A percentile compares a stretch with the other conserved stretches of the same genome.
These are phyloP conservation scores for Rhizophora apiculata DNA, from an alignment of 345 rosid species.

Conservation along the genomic window DNA sequence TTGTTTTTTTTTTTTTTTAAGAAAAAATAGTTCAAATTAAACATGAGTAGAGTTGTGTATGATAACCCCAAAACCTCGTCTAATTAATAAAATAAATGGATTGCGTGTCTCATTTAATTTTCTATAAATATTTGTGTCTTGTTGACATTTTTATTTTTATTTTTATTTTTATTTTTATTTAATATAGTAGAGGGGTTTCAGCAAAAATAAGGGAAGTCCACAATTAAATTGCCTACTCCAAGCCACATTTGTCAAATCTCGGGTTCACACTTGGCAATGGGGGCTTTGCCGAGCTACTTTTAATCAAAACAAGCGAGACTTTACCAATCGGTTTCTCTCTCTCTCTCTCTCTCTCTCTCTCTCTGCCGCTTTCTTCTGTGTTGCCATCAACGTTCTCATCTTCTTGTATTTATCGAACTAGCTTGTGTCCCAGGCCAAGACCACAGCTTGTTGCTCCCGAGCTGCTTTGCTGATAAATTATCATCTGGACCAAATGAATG, in stretches of 20 bases:
- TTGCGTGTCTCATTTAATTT: too few species aligned
- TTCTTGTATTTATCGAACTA: slow-evolving; percentile 19
- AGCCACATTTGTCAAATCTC: neutral
- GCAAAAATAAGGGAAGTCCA: too few species aligned
- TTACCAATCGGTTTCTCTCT: neutral
- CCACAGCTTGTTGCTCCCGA: neutral
- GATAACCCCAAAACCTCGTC: too few species aligned
- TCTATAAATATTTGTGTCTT: too few species aligned
- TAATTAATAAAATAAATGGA: too few species aligned
- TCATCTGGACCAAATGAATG: slow-evolving; percentile 19
- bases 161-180: too few species aligned
- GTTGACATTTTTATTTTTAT: too few species aligned
- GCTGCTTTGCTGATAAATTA: slow-evolving; percentile 8
- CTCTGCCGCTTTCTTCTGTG: neutral
- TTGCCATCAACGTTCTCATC: neutral
- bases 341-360: neutral
- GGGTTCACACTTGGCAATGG: neutral
- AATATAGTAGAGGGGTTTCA: neutral
- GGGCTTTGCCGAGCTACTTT: too few species aligned
- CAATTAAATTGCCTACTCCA: neutral
- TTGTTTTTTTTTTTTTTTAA: too few species aligned
- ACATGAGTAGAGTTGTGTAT: too few species aligned
- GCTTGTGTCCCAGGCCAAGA: slow-evolving; percentile 8
- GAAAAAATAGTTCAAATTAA: too few species aligned
- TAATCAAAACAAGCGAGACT: neutral